Base-by-base conservation (phyloP, 2,329 filamentous ascomycete species). In the Trichoderma asperellum region DNA sequence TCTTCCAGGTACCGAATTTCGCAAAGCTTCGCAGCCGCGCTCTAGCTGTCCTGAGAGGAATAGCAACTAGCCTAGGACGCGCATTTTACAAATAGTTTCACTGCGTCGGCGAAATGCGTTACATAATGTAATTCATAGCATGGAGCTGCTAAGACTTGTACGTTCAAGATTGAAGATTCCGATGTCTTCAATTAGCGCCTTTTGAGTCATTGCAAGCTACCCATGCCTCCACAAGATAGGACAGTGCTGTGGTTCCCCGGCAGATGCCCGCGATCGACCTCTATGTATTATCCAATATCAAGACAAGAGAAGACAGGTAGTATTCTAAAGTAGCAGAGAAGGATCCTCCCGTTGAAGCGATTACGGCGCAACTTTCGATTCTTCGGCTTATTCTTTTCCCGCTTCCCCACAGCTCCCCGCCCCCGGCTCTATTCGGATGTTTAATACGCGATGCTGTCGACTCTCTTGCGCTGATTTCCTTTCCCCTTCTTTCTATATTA, bases 401-500 rank as follows among this genome's bases (percentile, higher is more conserved):
- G 37, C 64, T 21, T 27, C 55, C 55, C 64, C 64, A 52, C 53
- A 58, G 37, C 53, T 67, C 37, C 63, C 53, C 52, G 37, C 53
- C n/a, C 21, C 55, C 47, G 47, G 29, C 55, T 57, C 24, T 34
- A 10, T 16, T 34, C 24, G 21, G 14, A 14, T 43, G 21, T 16
- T 59, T 59, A 43, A 18, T 16, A 32, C 53, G 8, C 18, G 29
- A 16, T 56, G 16, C 27, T 24, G 24, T n/a, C 35, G 29, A 12
- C 35, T 57, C 37, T 32, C 73, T 72, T 72, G 65, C 63, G 49
- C 69, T 66, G 57, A 70, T 65, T 66, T 67, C 71, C 68, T 76
- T 75, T 69, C 71, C 74, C 40, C 76, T 53, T 73, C 24, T 83
- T 81, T 81, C 79, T 82, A 86, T 84, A 81, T 79, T 81, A 88